Percentiles rank a stretch among this genome's conserved stretches.
Evolutionary conservation across 257 asterid genomes (phyloP).

Genomic region (Solanum rostratum): DNA sequence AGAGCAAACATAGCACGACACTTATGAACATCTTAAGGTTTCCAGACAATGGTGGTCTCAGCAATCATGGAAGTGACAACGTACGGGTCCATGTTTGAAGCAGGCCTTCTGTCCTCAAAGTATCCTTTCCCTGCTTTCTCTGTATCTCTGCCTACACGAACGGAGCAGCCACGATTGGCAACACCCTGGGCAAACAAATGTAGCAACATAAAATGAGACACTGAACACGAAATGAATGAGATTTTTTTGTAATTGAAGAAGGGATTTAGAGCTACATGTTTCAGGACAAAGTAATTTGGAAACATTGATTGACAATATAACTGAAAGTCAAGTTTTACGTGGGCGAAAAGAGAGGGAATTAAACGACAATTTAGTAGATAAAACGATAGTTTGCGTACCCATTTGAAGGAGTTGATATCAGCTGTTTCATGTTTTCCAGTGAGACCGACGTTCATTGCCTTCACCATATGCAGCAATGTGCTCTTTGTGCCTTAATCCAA

Average conservation of each 20-base stretch:
- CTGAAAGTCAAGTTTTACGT: not conserved
- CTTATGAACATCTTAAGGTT: conserved; percentile 11
- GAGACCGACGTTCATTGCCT: conserved; percentile 93
- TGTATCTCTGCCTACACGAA: conserved; percentile 89
- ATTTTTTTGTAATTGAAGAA: not conserved
- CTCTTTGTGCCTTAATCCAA: conserved; percentile 64
- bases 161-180: conserved; percentile 86
- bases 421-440: conserved; percentile 94
- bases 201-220: not conserved
- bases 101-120: conserved; percentile 92
- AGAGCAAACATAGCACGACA: not conserved
- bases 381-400: conserved; percentile 31
- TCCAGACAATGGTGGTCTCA: conserved; percentile 70
- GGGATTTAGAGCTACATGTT: not conserved
- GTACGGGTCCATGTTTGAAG: conserved; percentile 97
- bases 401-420: conserved; percentile 52
- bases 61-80: conserved; percentile 87
- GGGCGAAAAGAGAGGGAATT: not conserved
- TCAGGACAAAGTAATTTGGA: not conserved
- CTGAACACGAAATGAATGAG: not conserved
- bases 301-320: not conserved
- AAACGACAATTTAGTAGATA: not conserved
- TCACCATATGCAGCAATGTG: conserved; percentile 94
- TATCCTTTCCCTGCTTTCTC: conserved; percentile 93
- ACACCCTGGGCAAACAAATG: conserved; percentile 44